Conservation (phyloP, 2,329 filamentous ascomycete genomes). For the Sporothrix protearum region DNA sequence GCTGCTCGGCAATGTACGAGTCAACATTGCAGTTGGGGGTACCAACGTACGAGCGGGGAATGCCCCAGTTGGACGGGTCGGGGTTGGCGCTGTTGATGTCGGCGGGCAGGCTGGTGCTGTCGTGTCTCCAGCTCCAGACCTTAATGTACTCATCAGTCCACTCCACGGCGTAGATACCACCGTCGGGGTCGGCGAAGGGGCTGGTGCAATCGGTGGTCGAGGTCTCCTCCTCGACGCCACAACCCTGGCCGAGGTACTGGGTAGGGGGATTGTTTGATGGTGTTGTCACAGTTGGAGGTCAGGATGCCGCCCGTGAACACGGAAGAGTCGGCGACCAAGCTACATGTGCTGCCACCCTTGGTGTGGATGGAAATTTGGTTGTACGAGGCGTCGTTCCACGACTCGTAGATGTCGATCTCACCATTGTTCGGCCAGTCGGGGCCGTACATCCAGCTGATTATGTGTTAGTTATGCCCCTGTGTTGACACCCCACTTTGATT, state of each 20-base stretch:
- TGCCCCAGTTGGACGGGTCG: conserved; percentile 62
- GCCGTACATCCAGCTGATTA: conserved; percentile 47
- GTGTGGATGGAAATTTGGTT: conserved; percentile 62
- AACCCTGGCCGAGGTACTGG: conserved; percentile 42
- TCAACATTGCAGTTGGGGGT: conserved; percentile 59
- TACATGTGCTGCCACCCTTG: conserved; percentile 35
- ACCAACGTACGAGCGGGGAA: conserved; percentile 59
- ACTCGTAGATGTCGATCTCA: conserved; percentile 67
- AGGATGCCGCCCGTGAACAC: conserved; percentile 35
- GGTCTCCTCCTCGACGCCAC: conserved; percentile 38
- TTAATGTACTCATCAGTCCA: conserved; percentile 43
- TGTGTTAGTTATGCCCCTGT: neutral
- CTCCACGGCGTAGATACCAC: conserved; percentile 39
- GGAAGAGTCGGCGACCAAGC: conserved; percentile 30
- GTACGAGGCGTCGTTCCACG: conserved; percentile 53
- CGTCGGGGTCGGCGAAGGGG: conserved; percentile 27
- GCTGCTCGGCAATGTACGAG: conserved; percentile 60
- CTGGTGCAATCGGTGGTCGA: conserved; percentile 13
- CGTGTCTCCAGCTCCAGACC: conserved; percentile 41
- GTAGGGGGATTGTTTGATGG: conserved; percentile 27
- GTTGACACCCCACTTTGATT: neutral
- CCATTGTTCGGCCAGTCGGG: conserved; percentile 57
- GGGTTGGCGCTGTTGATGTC: conserved; percentile 46
- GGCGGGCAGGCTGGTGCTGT: conserved; percentile 33
- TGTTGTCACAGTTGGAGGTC: conserved; percentile 42